A percentile compares a stretch with the other conserved stretches of the same genome.
Conservation (phyloP, 352 stramenopile species). For the Elongisporangium prolatum region DNA sequence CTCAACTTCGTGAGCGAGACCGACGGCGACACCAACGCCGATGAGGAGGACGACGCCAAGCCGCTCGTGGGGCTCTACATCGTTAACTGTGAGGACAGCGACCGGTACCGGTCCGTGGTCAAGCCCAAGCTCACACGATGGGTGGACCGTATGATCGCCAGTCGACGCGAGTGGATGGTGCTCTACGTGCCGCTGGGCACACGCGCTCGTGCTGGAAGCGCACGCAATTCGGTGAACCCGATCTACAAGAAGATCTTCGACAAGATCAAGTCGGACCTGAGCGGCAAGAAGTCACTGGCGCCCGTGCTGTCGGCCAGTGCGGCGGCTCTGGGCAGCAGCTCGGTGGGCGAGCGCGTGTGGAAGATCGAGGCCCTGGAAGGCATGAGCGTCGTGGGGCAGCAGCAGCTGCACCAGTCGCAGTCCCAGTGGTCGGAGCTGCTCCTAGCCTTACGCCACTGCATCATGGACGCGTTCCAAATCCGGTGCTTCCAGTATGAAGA, state of each 20-base stretch:
- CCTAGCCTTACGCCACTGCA: constrained; percentile 54
- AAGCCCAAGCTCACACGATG: constrained; percentile 45
- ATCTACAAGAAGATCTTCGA: constrained; percentile 84
- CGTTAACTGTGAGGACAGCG: constrained; percentile 82
- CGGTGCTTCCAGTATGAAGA: constrained; percentile 82
- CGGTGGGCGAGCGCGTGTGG: constrained; percentile 55
- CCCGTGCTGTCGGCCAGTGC: constrained; percentile 11
- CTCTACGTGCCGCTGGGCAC: constrained; percentile 85
- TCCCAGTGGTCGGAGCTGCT: constrained; percentile 76
- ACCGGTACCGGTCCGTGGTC: constrained; percentile 55
- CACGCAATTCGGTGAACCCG: constrained; percentile 22
- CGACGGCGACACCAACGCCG: constrained; percentile 10
- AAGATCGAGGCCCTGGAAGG: constrained; percentile 81
- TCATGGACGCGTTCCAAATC: constrained; percentile 81
- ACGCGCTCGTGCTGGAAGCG: constrained; percentile 32
- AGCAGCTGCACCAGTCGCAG: constrained; percentile 74
- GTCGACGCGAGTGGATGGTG: constrained; percentile 70
- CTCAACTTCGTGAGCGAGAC: constrained; percentile 39
- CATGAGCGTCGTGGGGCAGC: constrained; percentile 60
- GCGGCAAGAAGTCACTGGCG: constrained; percentile 27
- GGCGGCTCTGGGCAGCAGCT: constrained; percentile 3
- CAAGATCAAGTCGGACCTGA: constrained; percentile 57
- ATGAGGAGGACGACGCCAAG: constrained; percentile 11
- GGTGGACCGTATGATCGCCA: constrained; percentile 69
- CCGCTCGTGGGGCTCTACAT: constrained; percentile 70